Conservation (phyloP, 768 basidiomycete species). For the Trametes sanguinea region DNA sequence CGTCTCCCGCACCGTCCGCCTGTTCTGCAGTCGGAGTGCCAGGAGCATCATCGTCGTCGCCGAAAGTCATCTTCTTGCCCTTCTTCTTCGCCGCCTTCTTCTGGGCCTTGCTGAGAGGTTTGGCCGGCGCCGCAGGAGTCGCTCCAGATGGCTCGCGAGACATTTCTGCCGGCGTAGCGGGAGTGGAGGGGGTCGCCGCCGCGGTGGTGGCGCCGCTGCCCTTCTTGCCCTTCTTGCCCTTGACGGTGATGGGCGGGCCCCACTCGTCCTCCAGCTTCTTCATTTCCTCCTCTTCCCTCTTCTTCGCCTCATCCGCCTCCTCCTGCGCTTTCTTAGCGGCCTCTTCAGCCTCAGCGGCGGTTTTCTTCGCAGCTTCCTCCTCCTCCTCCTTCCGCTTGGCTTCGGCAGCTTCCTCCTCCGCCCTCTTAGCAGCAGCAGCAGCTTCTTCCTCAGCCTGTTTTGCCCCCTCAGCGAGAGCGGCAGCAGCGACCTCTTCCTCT, state of each 20-base stretch:
- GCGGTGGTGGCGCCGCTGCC: slow-evolving; percentile 10
- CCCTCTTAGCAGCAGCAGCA: slow-evolving; percentile 2
- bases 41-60: slow-evolving; percentile 9
- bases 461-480: not conserved
- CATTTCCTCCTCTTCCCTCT: slow-evolving; percentile 12
- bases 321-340: not conserved
- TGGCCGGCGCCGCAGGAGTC: not conserved
- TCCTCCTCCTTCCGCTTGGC: slow-evolving; percentile 11
- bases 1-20: slow-evolving; percentile 1
- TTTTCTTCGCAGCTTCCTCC: slow-evolving; percentile 8
- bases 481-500: not conserved
- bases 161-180: slow-evolving; percentile 15
- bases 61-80: slow-evolving; percentile 9
- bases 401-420: slow-evolving; percentile 17
- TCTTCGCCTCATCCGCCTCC: slow-evolving; percentile 5
- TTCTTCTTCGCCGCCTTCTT: slow-evolving; percentile 21
- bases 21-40: slow-evolving; percentile 2
- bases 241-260: slow-evolving; percentile 6
- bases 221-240: slow-evolving; percentile 29
- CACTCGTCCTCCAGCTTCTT: slow-evolving; percentile 20
- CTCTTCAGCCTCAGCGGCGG: not conserved
- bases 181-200: slow-evolving; percentile 3
- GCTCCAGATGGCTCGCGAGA: slow-evolving; percentile 23
- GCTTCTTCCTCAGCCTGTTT: slow-evolving; percentile 1
- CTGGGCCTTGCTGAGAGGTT: slow-evolving; percentile 13